phyloP scores from a whole-genome alignment of 2,329 filamentous ascomycete genomes.

The Orbilia javanica region DNA sequence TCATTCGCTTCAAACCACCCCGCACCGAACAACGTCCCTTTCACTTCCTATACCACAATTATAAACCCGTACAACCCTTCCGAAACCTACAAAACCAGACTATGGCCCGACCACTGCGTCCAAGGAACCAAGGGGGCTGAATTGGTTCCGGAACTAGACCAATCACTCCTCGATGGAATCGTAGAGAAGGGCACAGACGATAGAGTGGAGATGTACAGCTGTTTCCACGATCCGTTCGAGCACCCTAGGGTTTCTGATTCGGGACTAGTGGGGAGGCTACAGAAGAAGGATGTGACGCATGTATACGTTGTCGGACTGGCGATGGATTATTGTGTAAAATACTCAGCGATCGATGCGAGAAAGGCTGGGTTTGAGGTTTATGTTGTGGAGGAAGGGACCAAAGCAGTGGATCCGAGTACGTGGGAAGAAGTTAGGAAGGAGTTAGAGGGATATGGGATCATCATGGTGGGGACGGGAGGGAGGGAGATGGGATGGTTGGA shows the following conservation, averaged over 20 bases:
- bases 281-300: conserved; percentile 74
- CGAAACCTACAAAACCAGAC: conserved; percentile 74
- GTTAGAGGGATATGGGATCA: conserved; percentile 73
- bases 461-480: conserved; percentile 72
- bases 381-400: conserved; percentile 82
- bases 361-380: conserved; percentile 81
- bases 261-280: conserved; percentile 74
- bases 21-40: conserved; percentile 75
- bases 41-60: conserved; percentile 75
- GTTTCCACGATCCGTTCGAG: conserved; percentile 84
- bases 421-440: conserved; percentile 72
- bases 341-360: conserved; percentile 81
- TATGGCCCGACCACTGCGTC: conserved; percentile 95
- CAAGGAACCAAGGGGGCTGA: conserved; percentile 78
- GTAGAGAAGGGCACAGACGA: conserved; percentile 82
- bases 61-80: conserved; percentile 74
- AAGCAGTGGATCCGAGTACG: conserved; percentile 74
- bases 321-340: conserved; percentile 88
- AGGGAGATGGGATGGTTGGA: conserved; percentile 71
- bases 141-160: conserved; percentile 79
- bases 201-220: conserved; percentile 91
- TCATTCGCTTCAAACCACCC: conserved; percentile 88
- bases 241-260: conserved; percentile 73
- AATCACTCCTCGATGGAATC: conserved; percentile 72
- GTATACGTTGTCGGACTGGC: conserved; percentile 90